Conservation (phyloP, 495 filamentous ascomycete genomes). For the Annulohypoxylon stygium region DNA sequence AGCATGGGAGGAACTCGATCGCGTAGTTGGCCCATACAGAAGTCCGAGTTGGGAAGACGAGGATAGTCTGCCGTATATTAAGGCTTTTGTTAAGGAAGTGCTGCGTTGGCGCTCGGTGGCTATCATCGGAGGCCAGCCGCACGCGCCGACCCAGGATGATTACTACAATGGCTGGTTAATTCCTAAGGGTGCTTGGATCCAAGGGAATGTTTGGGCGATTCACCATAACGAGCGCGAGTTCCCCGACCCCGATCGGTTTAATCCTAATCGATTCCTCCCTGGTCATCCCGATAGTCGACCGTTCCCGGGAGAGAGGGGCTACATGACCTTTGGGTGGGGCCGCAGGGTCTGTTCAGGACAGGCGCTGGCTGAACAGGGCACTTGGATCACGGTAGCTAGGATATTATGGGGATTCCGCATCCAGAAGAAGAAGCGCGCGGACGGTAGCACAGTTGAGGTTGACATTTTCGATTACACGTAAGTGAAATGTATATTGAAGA, state of each 20-base stretch:
- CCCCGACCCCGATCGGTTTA: slow-evolving; percentile 70
- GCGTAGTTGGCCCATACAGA: slow-evolving; percentile 65
- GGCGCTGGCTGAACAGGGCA: slow-evolving; percentile 69
- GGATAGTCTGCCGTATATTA: slow-evolving; percentile 69
- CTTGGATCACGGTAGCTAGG: slow-evolving; percentile 68
- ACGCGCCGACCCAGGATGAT: slow-evolving; percentile 71
- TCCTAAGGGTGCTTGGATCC: slow-evolving; percentile 67
- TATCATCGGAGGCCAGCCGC: slow-evolving; percentile 72
- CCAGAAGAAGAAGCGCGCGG: slow-evolving; percentile 61
- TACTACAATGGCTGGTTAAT: slow-evolving; percentile 68
- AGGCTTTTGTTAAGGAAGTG: slow-evolving; percentile 72
- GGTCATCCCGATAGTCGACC: slow-evolving; percentile 64
- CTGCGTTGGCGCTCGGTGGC: slow-evolving; percentile 74
- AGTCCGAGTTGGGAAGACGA: slow-evolving; percentile 71
- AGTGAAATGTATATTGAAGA: slow-evolving; percentile 16
- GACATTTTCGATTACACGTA: slow-evolving; percentile 63
- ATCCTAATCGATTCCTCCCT: slow-evolving; percentile 62
- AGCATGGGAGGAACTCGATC: slow-evolving; percentile 69
- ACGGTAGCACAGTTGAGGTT: slow-evolving; percentile 64
- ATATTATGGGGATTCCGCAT: slow-evolving; percentile 69
- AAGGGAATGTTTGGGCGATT: slow-evolving; percentile 75
- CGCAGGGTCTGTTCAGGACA: slow-evolving; percentile 71
- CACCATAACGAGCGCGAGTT: slow-evolving; percentile 74
- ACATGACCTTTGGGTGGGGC: slow-evolving; percentile 76
- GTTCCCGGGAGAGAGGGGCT: slow-evolving; percentile 70